These are phyloP conservation scores for Phytophthora fragariae DNA, from an alignment of 352 stramenopile species.

Conservation along the genomic window DNA sequence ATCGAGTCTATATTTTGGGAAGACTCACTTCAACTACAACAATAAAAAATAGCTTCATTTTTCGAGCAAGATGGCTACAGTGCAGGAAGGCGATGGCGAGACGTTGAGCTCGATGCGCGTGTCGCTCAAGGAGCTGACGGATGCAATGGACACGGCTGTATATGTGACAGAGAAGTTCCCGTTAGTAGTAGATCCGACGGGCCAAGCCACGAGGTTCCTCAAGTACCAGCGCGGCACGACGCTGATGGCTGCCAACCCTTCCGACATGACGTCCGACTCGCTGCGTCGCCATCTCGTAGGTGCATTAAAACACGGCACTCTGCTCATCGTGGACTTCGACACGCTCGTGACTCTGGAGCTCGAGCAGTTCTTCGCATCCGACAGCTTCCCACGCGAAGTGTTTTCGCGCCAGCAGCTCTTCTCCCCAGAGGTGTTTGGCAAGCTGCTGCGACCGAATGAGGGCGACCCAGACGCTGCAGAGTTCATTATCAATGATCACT, in stretches of 20 bases:
- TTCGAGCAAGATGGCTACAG: constrained; percentile 19
- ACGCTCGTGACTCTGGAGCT: constrained; percentile 68
- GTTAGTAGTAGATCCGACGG: constrained; percentile 83
- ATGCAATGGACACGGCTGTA: constrained; percentile 85
- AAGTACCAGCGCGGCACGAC: constrained; percentile 91
- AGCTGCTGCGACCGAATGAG: constrained; percentile 50
- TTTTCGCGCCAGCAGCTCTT: constrained; percentile 76
- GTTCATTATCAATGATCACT: constrained; percentile 87
- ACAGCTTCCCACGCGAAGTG: constrained; percentile 77
- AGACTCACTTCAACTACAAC: constrained; percentile 8
- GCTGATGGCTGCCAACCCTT: constrained; percentile 78
- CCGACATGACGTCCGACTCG: constrained; percentile 71
- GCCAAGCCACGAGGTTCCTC: constrained; percentile 87
- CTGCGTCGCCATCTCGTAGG: constrained; percentile 80
- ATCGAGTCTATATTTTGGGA: no score
- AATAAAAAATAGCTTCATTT: background rate
- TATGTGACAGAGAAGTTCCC: constrained; percentile 91
- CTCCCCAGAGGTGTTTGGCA: constrained; percentile 61
- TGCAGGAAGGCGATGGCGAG: constrained; percentile 2
- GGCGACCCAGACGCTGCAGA: constrained; percentile 60
- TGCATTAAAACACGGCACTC: constrained; percentile 71
- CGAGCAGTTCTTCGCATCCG: constrained; percentile 77
- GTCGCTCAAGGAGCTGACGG: constrained; percentile 84
- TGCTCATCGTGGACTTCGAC: constrained; percentile 86
- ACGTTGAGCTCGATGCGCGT: constrained; percentile 39